Conservation (phyloP, 1,284 basidiomycete species). For the Cryptococcus jaspeensis region DNA sequence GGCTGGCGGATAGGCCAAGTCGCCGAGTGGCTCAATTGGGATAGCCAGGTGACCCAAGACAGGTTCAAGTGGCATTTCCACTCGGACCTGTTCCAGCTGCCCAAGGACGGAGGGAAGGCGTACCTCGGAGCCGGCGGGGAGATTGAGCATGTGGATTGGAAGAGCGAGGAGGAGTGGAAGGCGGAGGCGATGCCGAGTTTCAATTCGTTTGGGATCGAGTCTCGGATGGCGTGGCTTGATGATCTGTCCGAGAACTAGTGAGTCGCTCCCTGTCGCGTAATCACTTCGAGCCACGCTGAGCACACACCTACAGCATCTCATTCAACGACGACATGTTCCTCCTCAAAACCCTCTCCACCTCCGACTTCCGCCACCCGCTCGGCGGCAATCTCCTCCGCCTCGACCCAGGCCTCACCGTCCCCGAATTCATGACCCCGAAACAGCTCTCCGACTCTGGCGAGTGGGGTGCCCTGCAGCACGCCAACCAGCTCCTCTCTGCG, state of each 20-base stretch:
- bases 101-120: slow-evolving; percentile 28
- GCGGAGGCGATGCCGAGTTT: slow-evolving; percentile 34
- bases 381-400: slow-evolving; percentile 35
- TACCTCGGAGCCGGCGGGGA: slow-evolving; percentile 2
- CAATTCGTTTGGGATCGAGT: slow-evolving; percentile 45
- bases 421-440: slow-evolving; percentile 16
- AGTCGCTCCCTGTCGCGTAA: slow-evolving; percentile 18
- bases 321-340: slow-evolving; percentile 50
- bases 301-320: slow-evolving; percentile 22
- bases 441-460: slow-evolving; percentile 34
- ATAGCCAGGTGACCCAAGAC: slow-evolving; percentile 8
- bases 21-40: slow-evolving; percentile 42
- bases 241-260: slow-evolving; percentile 40
- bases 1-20: slow-evolving; percentile 40
- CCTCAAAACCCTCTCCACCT: slow-evolving; percentile 20
- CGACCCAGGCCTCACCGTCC: slow-evolving; percentile 31
- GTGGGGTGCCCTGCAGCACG: slow-evolving; percentile 45
- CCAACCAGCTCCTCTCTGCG: slow-evolving; percentile 27
- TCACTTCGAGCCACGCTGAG: too few species aligned
- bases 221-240: slow-evolving; percentile 30
- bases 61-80: slow-evolving; percentile 43
- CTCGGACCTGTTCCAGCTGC: slow-evolving; percentile 36
- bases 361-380: slow-evolving; percentile 42
- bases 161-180: slow-evolving; percentile 35
- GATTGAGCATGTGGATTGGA: slow-evolving; percentile 1